Base-by-base conservation (phyloP, 2,329 filamentous ascomycete species). In the Pseudogymnoascus sp. region DNA sequence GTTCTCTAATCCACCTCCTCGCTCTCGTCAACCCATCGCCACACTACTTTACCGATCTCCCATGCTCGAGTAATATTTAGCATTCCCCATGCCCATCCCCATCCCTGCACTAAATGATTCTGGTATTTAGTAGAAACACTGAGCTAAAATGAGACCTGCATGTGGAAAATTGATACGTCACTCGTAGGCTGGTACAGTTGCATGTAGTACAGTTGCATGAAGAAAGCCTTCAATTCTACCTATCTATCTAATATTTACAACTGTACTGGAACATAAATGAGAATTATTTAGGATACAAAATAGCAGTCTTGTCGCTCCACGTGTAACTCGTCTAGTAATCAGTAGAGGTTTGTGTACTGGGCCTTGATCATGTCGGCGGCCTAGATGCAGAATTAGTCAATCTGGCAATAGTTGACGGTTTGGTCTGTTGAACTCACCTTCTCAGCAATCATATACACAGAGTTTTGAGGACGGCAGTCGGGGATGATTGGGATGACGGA, bases 21-120 rank as follows among this genome's bases (percentile, higher is more conserved):
- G 65, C 62, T 61, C 8, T 67, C 64, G 64, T 86, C 83, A 0
- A 78, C 78, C 63, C 83, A 76, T 63, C 77, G 77, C 84, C 85
- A 88, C 8, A 88, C 81, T 70, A 87, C 84, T 67, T 82, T 78
- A 3, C 86, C 80, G 37, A 88, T 82, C 11, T 78, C 78, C 82
- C 84, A 86, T 3, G 84, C 82, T 65, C 83, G 78, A 66, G 79
- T 79, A 64, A 88, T 87, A 68, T 88, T 89, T 16, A 23, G 21
- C 21, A 23, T 23, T 23, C 21, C 21, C 21, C 21, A 23, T 23
- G 0, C 4, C 21, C 21, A 23, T 23, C 2, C 4, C 21, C 21
- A 23, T 23, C 21, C 21, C 21, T 23, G 21, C 21, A 23, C 21
- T 23, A 23, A 23, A 23, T 23, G 11, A 37, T 37, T 37, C 36